Evolutionary conservation across 768 basidiomycete genomes (phyloP).

Genomic region (Macrocybe gigantea): DNA sequence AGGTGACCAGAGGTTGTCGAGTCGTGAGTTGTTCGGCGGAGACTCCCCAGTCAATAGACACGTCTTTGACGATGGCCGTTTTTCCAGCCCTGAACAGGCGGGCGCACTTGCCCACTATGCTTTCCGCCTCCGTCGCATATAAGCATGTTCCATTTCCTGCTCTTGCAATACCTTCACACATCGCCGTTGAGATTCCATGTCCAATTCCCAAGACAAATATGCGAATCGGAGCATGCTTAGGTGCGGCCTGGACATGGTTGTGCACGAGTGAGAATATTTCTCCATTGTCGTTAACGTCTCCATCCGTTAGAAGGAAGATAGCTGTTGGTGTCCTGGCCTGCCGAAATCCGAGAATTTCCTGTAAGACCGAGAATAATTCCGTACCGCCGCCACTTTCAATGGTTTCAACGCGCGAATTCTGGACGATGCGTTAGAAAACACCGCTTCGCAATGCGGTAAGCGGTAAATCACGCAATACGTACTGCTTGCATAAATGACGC

Average conservation of each 20-base stretch:
- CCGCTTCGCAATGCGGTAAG: neutral
- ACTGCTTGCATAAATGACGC: constrained; percentile 29
- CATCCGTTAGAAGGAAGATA: constrained; percentile 57
- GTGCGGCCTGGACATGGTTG: constrained; percentile 25
- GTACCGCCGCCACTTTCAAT: constrained; percentile 50
- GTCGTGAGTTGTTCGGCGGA: constrained; percentile 17
- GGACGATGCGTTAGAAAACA: neutral
- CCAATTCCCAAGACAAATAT: constrained; percentile 61
- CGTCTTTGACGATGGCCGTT: constrained; percentile 36
- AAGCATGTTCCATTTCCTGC: constrained; percentile 46
- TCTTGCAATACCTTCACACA: constrained; percentile 49
- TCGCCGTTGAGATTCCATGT: constrained; percentile 36
- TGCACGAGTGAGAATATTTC: constrained; percentile 16
- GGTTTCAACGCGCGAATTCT: constrained; percentile 33
- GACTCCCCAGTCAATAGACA: constrained; percentile 47
- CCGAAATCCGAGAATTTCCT: constrained; percentile 28
- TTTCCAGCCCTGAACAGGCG: constrained; percentile 46
- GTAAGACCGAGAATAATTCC: constrained; percentile 37
- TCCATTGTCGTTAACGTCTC: constrained; percentile 28
- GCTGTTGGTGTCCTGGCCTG: constrained; percentile 31
- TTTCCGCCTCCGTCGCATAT: constrained; percentile 38
- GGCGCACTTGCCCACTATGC: constrained; percentile 43
- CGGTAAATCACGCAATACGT: constrained; percentile 13
- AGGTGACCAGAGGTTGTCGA: constrained; percentile 4
- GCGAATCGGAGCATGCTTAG: constrained; percentile 29